Evolutionary conservation across 2,329 filamentous ascomycete species (phyloP), one percentile per base, ranked within the genome.

Genomic region (Zasmidium cellare): DNA sequence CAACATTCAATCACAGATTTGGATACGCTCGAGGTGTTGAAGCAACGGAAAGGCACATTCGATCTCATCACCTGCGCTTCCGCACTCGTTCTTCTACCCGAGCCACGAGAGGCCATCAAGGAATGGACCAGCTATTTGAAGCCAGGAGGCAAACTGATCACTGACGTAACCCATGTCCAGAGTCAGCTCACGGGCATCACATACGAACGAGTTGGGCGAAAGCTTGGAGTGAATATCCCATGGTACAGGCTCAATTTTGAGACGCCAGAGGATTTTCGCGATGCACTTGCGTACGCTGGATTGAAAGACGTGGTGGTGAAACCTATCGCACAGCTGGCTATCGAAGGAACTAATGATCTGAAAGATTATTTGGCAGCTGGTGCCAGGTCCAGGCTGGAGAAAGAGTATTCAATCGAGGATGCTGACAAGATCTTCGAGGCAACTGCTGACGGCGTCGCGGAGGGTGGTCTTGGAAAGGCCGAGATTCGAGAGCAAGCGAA

Each of bases 61-160:
- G 69, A 71, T 51, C 62, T 73, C 3, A 76, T 78, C 48, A 75
- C 72, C 1, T 67, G 75, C 25, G 71, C 75, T 18, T 76, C 73
- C 31, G 75, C 75, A 23, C 59, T 78, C 11, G 75, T 77, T 16
- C 64, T 79, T 11, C 72, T 79, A 7, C 67, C 71, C 2, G 68
- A 77, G 45, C 74, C 76, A 3, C 65, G 65, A 31, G 66, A 60
- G 20, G 74, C 74, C 2, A 64, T 78, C 11, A 67, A 69, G 59
- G 66, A 71, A 24, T 79, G 76, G 76, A 56, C 64, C 14, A 60
- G 54, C 9, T 78, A 71, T 52, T 58, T 79, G 47, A 77, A 75
- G 62, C 73, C 74, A 25, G 74, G 74, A 16, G 76, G 76, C 1
- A 56, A 71, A 11, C 56, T 79, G 7, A 70, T 76, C 22, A 51